Conservation (phyloP, 768 basidiomycete genomes). For the Amylocystis lapponica region DNA sequence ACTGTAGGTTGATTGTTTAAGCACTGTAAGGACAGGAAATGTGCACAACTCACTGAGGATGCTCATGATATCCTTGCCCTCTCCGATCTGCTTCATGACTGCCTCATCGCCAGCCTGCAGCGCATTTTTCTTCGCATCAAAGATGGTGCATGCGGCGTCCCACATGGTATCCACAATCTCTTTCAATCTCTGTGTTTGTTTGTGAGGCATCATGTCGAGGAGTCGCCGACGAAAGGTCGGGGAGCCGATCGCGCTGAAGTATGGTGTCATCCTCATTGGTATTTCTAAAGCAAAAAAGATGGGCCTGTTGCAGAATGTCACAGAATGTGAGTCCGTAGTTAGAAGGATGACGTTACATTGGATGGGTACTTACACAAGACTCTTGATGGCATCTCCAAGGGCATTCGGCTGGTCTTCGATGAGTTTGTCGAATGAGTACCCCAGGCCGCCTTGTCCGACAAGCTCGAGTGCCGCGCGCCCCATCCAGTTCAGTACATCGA, state of each 20-base stretch:
- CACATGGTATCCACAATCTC: conserved; percentile 7
- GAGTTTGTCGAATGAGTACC: conserved; percentile 19
- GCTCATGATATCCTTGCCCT: conserved; percentile 17
- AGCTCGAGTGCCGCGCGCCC: no score
- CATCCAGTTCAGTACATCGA: no score
- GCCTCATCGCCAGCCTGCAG: conserved; percentile 11
- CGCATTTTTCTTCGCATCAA: conserved; percentile 12
- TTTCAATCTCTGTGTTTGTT: conserved; percentile 6
- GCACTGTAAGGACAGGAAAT: conserved; percentile 16
- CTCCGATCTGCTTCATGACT: conserved; percentile 7
- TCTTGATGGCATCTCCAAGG: conserved; percentile 17
- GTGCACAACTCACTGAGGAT: conserved; percentile 12
- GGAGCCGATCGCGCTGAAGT: neutral
- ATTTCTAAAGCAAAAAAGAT: no score
- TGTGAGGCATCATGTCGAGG: conserved; percentile 8
- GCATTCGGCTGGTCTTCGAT: conserved; percentile 8
- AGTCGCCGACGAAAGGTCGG: conserved; percentile 1
- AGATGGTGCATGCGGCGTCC: conserved; percentile 9
- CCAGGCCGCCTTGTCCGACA: conserved; percentile 18
- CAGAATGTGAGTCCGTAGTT: no score
- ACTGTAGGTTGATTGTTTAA: neutral
- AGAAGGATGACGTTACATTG: no score
- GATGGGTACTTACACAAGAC: conserved; percentile 15
- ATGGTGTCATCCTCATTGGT: no score
- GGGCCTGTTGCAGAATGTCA: no score